phyloP scores from a whole-genome alignment of 2,329 filamentous ascomycete genomes.

The Berkeleyomyces rouxiae region DNA sequence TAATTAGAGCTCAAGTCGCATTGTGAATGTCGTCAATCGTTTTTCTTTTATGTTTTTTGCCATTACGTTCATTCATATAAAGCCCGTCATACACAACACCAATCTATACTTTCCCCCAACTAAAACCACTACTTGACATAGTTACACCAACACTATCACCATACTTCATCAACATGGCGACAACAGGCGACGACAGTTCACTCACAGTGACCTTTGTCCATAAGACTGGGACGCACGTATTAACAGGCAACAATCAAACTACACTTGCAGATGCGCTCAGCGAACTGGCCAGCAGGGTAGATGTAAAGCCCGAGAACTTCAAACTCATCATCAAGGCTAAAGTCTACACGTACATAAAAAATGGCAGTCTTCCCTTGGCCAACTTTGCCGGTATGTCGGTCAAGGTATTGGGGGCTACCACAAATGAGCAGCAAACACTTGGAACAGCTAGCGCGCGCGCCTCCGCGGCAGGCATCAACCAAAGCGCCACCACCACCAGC shows the following conservation, averaged over 20 bases:
- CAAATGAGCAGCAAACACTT: constrained; percentile 20
- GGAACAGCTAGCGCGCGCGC: constrained; percentile 17
- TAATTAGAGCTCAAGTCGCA: too few relatives aligned
- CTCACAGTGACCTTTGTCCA: background rate
- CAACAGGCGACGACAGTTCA: background rate
- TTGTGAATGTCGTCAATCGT: too few relatives aligned
- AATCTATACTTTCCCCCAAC: background rate
- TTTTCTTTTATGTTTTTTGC: too few relatives aligned
- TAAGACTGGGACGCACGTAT: background rate
- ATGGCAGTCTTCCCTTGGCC: background rate
- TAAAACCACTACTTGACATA: background rate
- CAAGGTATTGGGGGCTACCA: background rate
- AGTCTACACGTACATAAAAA: background rate
- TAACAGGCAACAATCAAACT: background rate
- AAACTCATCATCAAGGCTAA: constrained; percentile 3
- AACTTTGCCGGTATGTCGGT: background rate
- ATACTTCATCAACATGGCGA: background rate
- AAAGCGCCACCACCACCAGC: background rate
- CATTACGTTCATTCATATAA: too few relatives aligned
- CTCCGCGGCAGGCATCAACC: background rate
- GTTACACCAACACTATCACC: background rate
- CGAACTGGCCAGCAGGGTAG: background rate
- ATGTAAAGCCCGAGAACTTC: background rate
- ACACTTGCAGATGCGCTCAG: background rate
- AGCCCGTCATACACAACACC: too few relatives aligned